phyloP scores from a whole-genome alignment of 2,329 filamentous ascomycete genomes.

The Scolecobasidium constrictum region DNA sequence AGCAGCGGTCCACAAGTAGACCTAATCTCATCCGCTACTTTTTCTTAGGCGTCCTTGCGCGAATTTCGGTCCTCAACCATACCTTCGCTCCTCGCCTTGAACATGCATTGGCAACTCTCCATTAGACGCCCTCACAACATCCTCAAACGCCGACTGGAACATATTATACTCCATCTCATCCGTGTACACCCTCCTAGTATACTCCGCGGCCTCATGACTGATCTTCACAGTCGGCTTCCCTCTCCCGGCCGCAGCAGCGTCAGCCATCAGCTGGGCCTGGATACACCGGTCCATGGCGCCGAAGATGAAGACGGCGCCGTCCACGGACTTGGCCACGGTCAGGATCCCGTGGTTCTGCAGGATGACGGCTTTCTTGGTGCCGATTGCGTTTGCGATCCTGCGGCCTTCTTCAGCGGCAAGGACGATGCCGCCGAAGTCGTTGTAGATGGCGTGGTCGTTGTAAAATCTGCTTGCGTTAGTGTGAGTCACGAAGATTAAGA shows the following conservation, averaged over 20 bases:
- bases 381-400: constrained; percentile 29
- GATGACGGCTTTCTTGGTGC: constrained; percentile 30
- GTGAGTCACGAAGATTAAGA: no score
- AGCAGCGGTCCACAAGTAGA: no score
- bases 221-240: constrained; percentile 58
- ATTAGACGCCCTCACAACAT: no score
- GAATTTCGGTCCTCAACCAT: no score
- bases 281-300: constrained; percentile 14
- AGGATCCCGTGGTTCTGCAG: constrained; percentile 35
- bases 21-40: no score
- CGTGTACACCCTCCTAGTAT: constrained; percentile 50
- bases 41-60: no score
- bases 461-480: constrained; percentile 34
- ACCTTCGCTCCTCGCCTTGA: no score
- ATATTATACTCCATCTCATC: no score
- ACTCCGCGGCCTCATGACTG: constrained; percentile 54
- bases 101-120: no score
- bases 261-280: constrained; percentile 33
- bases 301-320: constrained; percentile 33
- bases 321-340: constrained; percentile 30
- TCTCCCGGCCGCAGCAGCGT: constrained; percentile 49
- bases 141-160: no score
- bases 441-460: constrained; percentile 24
- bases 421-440: constrained; percentile 37
- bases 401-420: constrained; percentile 33